Evolutionary conservation across 2,329 filamentous ascomycete species (phyloP).

Genomic region (Hypocreales sp.): DNA sequence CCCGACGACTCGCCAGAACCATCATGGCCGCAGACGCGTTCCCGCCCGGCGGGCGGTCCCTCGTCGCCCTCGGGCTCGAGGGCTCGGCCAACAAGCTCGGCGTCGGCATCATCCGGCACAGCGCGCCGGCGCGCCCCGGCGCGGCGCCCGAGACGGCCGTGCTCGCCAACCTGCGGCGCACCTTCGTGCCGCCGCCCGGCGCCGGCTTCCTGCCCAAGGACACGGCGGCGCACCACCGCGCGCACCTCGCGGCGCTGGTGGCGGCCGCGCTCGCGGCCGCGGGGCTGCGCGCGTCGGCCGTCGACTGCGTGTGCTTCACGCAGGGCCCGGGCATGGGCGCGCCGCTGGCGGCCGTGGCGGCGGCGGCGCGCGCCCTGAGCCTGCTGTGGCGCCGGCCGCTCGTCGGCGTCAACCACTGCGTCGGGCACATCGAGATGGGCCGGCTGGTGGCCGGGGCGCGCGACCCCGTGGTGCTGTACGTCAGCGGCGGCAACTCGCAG

Average conservation of each 20-base stretch:
- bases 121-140: too few relatives aligned
- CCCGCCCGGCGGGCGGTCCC: constrained; percentile 19
- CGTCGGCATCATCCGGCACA: constrained; percentile 81
- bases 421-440: constrained; percentile 98
- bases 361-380: constrained; percentile 68
- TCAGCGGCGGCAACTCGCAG: constrained; percentile 91
- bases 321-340: constrained; percentile 94
- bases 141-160: constrained; percentile 41
- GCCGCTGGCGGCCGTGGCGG: constrained; percentile 71
- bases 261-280: constrained; percentile 64
- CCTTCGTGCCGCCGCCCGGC: constrained; percentile 80
- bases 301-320: constrained; percentile 92
- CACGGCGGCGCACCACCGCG: constrained; percentile 80
- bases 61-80: constrained; percentile 51
- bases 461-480: constrained; percentile 92
- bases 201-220: constrained; percentile 95
- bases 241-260: constrained; percentile 70
- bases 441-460: constrained; percentile 76
- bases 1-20: neutral
- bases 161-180: constrained; percentile 89
- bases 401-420: constrained; percentile 93
- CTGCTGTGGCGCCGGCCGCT: constrained; percentile 80
- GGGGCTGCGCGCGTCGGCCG: constrained; percentile 40
- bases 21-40: constrained; percentile 9
- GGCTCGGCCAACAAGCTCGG: constrained; percentile 97